Base-by-base conservation (phyloP, 331 rosid genomes). In the Malus hybrid region DNA sequence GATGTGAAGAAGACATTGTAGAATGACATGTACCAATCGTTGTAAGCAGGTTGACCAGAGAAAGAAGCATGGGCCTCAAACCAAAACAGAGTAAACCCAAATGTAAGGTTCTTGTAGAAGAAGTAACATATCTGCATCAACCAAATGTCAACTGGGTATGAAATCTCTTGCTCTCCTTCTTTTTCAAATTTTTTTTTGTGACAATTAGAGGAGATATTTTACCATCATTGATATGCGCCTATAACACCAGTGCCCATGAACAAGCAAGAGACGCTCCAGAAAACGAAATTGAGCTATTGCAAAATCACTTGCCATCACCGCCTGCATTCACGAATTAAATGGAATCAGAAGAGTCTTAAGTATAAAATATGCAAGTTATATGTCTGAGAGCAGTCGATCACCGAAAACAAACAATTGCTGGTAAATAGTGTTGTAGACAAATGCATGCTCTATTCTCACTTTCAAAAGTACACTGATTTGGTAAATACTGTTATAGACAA, bases 161-260 rank as follows among this genome's bases (percentile, higher is more conserved):
- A 63, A 12, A 3, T 5, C 27, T 72, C 10, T 31, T 12, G 24
- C 24, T 24, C 24, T 0, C 48, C 2, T 33, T 34, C 19, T 10
- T 33, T 33, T 18, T 33, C 3, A 34, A 12, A 3, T 34, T 6
- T n/a, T 9, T 24, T 48, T 15, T 48, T 31, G 19, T 42, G 12
- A 8, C 56, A 68, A 73, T 22, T 22, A 36, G 13, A 57, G 19
- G 27, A 57, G 74, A 63, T 22, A 81, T 22, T 85, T 81, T 90
- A 90, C 98, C 98, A 93, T 90, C 97, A 90, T 85, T 57, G 98
- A 83, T 78, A 93, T 93, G 79, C 97, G 82, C 65, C 98, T 84
- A 75, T 93, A 93, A 70, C 98, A 93, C 96, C 98, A 91, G 67
- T 93, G 97, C 61, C 98, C 98, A 42, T 93, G 98, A n/a, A 93